phyloP scores from a whole-genome alignment of 1,284 basidiomycete species.

The Pseudozyma sp. region DNA sequence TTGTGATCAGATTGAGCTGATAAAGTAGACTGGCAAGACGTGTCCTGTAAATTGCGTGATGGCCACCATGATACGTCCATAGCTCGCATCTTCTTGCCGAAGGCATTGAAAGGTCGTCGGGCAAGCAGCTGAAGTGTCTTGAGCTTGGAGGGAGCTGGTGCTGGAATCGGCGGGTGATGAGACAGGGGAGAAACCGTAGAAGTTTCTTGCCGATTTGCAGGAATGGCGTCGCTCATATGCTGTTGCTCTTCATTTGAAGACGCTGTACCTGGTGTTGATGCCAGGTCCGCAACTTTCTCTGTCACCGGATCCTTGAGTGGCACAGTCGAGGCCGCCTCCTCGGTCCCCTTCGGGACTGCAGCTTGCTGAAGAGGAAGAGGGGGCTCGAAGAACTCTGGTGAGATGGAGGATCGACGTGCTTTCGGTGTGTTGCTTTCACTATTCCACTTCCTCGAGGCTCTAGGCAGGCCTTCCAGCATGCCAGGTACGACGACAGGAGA shows the following conservation, averaged over 20 bases:
- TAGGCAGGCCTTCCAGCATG: background rate
- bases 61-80: slow-evolving; percentile 36
- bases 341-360: background rate
- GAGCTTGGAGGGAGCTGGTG: slow-evolving; percentile 17
- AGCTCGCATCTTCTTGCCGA: slow-evolving; percentile 36
- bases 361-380: slow-evolving; percentile 3
- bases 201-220: background rate
- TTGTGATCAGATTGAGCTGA: background rate
- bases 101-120: slow-evolving; percentile 28
- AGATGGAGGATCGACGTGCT: slow-evolving; percentile 1
- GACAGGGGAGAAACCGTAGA: background rate
- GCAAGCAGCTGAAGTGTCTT: slow-evolving; percentile 37
- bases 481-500: background rate
- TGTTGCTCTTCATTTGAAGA: too few relatives aligned
- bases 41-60: slow-evolving; percentile 15
- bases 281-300: too few relatives aligned
- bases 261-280: too few relatives aligned
- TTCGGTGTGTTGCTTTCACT: background rate
- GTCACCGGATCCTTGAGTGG: too few relatives aligned
- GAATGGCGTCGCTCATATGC: background rate
- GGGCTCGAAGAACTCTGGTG: slow-evolving; percentile 22
- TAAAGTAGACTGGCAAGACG: background rate
- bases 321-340: background rate
- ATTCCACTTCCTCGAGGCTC: background rate
- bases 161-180: background rate